Evolutionary conservation across 2,329 filamentous ascomycete species (phyloP).

Genomic region (Tolypocladium endophyticum): DNA sequence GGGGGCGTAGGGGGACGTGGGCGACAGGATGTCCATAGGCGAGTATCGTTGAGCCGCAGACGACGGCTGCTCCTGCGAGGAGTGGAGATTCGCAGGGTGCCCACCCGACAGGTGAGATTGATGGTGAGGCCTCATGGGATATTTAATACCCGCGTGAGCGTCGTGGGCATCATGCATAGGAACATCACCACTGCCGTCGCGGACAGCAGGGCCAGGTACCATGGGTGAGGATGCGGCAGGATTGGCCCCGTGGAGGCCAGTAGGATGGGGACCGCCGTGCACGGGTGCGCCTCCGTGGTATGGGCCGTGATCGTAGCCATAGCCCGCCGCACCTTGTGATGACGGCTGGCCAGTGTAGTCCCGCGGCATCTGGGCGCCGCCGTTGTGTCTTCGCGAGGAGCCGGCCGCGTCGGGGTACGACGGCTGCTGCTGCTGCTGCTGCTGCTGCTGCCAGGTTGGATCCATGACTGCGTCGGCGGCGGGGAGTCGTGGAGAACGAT

Average conservation of each 20-base stretch:
- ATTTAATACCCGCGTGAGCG: constrained; percentile 77
- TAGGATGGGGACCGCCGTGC: constrained; percentile 14
- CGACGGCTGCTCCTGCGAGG: constrained; percentile 54
- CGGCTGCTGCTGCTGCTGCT: constrained; percentile 36
- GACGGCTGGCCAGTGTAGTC: constrained; percentile 33
- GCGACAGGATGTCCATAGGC: constrained; percentile 83
- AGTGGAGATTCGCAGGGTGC: constrained; percentile 54
- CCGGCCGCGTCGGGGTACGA: constrained; percentile 54
- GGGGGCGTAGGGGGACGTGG: constrained; percentile 64
- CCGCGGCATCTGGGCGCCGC: constrained; percentile 32
- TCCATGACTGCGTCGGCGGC: constrained; percentile 31
- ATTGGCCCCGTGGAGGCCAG: constrained; percentile 31
- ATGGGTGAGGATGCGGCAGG: constrained; percentile 46
- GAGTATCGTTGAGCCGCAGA: constrained; percentile 86
- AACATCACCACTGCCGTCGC: constrained; percentile 66
- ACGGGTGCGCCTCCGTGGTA: constrained; percentile 39
- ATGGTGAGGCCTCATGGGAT: constrained; percentile 68
- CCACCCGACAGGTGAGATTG: constrained; percentile 56
- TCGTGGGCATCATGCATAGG: constrained; percentile 81
- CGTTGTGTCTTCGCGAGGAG: constrained; percentile 55
- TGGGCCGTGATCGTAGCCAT: constrained; percentile 56
- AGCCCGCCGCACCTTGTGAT: constrained; percentile 12
- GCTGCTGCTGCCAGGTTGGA: constrained; percentile 50
- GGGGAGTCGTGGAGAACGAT: constrained; percentile 3
- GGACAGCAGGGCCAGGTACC: constrained; percentile 40